Conservation (phyloP, 371 early-diverging fungal species). For the Apophysomyces elegans region DNA sequence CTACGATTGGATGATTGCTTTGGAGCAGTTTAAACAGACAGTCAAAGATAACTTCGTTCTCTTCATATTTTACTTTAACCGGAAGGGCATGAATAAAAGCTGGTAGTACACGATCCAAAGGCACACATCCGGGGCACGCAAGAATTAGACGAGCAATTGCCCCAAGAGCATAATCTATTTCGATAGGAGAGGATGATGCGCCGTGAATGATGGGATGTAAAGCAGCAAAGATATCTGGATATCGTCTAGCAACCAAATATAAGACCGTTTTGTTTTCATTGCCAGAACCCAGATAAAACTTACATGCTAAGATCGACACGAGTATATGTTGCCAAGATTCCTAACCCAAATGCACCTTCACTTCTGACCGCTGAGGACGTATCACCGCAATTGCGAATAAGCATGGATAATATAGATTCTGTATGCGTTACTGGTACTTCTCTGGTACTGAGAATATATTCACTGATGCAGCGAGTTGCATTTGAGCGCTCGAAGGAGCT, state of each 20-base stretch:
- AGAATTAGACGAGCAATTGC: slow-evolving; percentile 62
- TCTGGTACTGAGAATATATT: slow-evolving; percentile 73
- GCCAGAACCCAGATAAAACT: slow-evolving; percentile 13
- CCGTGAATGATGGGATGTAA: slow-evolving; percentile 73
- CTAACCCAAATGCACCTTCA: slow-evolving; percentile 85
- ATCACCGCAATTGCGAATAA: slow-evolving; percentile 73
- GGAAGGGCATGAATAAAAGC: slow-evolving; percentile 74
- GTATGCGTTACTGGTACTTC: slow-evolving; percentile 73
- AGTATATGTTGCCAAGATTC: slow-evolving; percentile 71
- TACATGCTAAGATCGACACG: slow-evolving; percentile 65
- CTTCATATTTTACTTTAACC: slow-evolving; percentile 77
- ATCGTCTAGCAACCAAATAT: slow-evolving; percentile 45
- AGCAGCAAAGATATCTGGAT: slow-evolving; percentile 66
- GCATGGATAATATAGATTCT: slow-evolving; percentile 62
- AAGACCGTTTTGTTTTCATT: background rate
- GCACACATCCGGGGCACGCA: slow-evolving; percentile 70
- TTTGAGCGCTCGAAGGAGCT: slow-evolving; percentile 80
- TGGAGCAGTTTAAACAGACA: slow-evolving; percentile 67
- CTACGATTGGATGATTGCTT: slow-evolving; percentile 51
- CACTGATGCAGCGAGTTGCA: slow-evolving; percentile 86
- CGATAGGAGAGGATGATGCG: slow-evolving; percentile 62
- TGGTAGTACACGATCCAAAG: slow-evolving; percentile 77
- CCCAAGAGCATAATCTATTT: slow-evolving; percentile 85
- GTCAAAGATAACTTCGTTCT: slow-evolving; percentile 79
- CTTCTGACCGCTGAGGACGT: slow-evolving; percentile 80